Percentiles rank a stretch among this genome's conserved stretches.
These are phyloP conservation scores for Nemania serpens DNA, from an alignment of 2,329 filamentous ascomycete genomes.

Conservation along the genomic window DNA sequence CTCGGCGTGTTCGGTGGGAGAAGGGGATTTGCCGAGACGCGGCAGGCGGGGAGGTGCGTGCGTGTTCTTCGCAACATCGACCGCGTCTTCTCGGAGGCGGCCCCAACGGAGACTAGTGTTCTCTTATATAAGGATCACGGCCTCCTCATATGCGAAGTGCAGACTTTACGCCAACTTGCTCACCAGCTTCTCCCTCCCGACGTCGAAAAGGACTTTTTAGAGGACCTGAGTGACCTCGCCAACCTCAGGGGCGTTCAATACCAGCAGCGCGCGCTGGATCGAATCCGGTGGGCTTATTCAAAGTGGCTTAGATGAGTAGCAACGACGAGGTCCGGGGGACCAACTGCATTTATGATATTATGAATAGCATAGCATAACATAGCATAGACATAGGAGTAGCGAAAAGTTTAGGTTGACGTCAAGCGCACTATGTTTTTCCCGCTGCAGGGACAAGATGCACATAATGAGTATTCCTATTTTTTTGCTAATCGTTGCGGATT, in stretches of 20 bases:
- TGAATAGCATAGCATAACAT: neutral
- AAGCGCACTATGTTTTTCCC: neutral
- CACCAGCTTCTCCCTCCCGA: slow-evolving; percentile 71
- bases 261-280: slow-evolving; percentile 78
- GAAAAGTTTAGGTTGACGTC: neutral
- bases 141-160: slow-evolving; percentile 85
- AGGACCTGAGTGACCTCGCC: slow-evolving; percentile 84
- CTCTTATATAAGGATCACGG: slow-evolving; percentile 93
- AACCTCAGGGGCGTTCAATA: slow-evolving; percentile 79
- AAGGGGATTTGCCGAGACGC: slow-evolving; percentile 67
- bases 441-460: no score
- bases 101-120: slow-evolving; percentile 72
- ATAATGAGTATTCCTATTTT: no score
- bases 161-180: slow-evolving; percentile 75
- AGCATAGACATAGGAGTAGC: slow-evolving; percentile 7
- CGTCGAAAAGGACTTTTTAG: slow-evolving; percentile 81
- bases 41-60: slow-evolving; percentile 71
- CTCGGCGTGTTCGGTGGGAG: slow-evolving; percentile 71
- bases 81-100: slow-evolving; percentile 72
- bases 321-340: no score
- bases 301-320: slow-evolving; percentile 63
- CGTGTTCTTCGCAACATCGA: slow-evolving; percentile 87
- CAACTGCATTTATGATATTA: neutral
- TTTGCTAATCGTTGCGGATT: no score
- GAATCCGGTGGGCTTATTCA: slow-evolving; percentile 89